Conservation (phyloP, 768 basidiomycete genomes). For the Kwoniella bestiolae region DNA sequence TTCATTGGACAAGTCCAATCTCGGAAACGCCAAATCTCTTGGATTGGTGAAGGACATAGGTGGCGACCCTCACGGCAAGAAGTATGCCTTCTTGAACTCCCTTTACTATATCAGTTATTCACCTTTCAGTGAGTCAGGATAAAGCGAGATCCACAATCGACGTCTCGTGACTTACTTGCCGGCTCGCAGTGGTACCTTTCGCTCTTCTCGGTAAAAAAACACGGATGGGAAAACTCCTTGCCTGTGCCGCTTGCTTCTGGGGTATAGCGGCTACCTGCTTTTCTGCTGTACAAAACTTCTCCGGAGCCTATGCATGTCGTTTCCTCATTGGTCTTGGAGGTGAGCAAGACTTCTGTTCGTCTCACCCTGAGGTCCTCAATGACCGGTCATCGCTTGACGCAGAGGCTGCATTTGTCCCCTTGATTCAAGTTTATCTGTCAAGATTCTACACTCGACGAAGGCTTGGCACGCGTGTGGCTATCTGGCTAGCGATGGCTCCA, state of each 20-base stretch:
- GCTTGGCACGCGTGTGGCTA: conserved; percentile 20
- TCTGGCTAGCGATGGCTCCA: conserved; percentile 12
- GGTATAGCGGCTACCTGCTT: conserved; percentile 31
- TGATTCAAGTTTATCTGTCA: conserved; percentile 59
- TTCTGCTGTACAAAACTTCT: conserved; percentile 24
- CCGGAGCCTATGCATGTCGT: conserved; percentile 14
- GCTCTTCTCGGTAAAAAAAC: conserved; percentile 28
- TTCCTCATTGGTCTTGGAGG: conserved; percentile 24
- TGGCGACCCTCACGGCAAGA: conserved; percentile 23
- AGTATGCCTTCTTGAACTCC: conserved; percentile 29
- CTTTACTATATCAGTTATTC: conserved; percentile 30
- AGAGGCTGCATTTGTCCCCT: conserved; percentile 62
- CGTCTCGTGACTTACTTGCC: neutral
- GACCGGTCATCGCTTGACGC: conserved; percentile 57
- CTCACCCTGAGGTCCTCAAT: too few species aligned
- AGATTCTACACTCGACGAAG: conserved; percentile 58
- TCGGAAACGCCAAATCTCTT: conserved; percentile 36
- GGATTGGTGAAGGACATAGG: conserved; percentile 33
- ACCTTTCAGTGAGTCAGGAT: conserved; percentile 22
- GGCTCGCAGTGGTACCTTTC: conserved; percentile 23
- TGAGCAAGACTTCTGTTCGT: too few species aligned
- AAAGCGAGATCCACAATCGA: neutral
- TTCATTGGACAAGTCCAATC: conserved; percentile 34
- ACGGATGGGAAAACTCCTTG: conserved; percentile 22
- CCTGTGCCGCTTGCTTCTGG: conserved; percentile 20